Evolutionary conservation across 1,139 yeast genomes (phyloP), one percentile per base, ranked within the genome.

Genomic region (Waltiozyma solani): DNA sequence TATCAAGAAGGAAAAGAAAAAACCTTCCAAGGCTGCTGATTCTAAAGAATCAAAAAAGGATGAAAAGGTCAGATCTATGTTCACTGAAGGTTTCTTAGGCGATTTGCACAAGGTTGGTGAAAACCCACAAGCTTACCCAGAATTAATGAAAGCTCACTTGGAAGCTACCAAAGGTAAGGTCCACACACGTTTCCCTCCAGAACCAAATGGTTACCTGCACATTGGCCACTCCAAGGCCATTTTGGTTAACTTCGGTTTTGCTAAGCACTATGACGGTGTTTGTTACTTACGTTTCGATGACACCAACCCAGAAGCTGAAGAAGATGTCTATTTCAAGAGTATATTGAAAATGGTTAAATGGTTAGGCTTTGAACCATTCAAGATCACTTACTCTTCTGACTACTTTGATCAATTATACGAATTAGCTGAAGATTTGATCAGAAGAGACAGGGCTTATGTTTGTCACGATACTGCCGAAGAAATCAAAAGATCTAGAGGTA

Each of bases 181-280:
- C 18, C 79, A 73, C 54, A 93, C 98, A 1, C 77, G 99, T 58
- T 91, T 91, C 67, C 99, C 99, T 26, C 98, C 98, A 7, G 98
- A 91, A 64, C 98, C 98, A 38, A 89, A 89, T 59, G 98, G 98
- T 42, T 91, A 78, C 56, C 71, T 91, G 56, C 98, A 91, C 59
- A 91, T 91, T 61, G 99, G 99, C 35, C 99, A 91, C 59, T 83
- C 96, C 36, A 93, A 93, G 66, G 98, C 98, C 38, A 91, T 91
- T 58, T 83, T 91, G 73, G 95, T 91, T 43, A 89, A 91, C 60
- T 91, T 91, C 60, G 97, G 97, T 14, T 91, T 71, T 58, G 98
- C 98, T 34, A 80, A 83, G 59, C 80, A 66, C 62, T 71, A 87
- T 58, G 71, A 75, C 43, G 99, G 98, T 47, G 71, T 76, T 43